Evolutionary conservation across 2,329 filamentous ascomycete species (phyloP), one percentile per base, ranked within the genome.

Genomic region (Clarireedia paspali): DNA sequence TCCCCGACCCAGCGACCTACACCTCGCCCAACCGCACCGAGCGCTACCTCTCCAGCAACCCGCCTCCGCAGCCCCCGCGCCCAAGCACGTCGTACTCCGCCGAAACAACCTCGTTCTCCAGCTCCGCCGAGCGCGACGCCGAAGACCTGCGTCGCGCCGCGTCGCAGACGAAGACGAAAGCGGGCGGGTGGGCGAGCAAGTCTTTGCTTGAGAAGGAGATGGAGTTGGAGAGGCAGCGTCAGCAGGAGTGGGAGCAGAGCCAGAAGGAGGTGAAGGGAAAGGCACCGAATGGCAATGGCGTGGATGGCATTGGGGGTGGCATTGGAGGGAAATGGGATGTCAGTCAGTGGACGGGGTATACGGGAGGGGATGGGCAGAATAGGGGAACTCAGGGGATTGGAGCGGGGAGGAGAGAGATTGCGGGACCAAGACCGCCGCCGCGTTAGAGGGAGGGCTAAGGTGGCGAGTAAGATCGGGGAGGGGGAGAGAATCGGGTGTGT

Each of bases 341-440:
- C 14, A 67, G 66, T 57, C 66, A 68, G 50, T 68, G 88, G 81
- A 75, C 75, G 60, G 87, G 88, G 0, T 91, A 80, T 66, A 87
- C 85, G 17, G 87, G 88, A 3, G 88, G 88, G 1, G 88, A 91
- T 69, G 80, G 77, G 59, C 84, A 89, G 75, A 91, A 90, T 66
- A 79, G 77, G 59, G 85, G 84, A 1, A 69, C 68, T 2, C 75
- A 82, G 60, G 85, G 85, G 2, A 87, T 86, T 58, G 86, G 88
- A 42, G 83, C 84, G 1, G 84, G 84, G 0, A 76, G 85, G 67
- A 79, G 88, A 67, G 87, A 88, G 74, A 91, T 92, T 70, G 84
- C 89, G n/a, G 88, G 88, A 10, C 88, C 88, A 0, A 76, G 87
- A 67, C 86, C 87, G 48, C 74, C 86, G 23, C 62, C 63, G 46